A percentile compares a stretch with the other conserved stretches of the same genome.
phyloP scores from a whole-genome alignment of 768 basidiomycete species.

The Amanita inopinata region DNA sequence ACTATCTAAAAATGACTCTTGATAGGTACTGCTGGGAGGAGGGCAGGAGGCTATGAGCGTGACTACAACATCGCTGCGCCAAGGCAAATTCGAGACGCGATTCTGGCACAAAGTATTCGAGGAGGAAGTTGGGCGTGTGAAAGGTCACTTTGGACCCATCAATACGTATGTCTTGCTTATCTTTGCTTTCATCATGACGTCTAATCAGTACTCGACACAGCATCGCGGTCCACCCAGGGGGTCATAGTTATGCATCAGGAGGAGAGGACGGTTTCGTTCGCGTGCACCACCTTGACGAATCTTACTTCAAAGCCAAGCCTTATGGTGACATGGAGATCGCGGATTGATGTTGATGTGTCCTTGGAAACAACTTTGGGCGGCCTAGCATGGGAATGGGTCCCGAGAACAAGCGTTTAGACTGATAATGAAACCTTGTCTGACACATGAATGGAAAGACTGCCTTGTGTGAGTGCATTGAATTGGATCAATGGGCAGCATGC shows the following conservation, averaged over 20 bases:
- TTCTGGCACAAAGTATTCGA: slow-evolving; percentile 98
- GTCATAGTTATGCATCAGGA: slow-evolving; percentile 85
- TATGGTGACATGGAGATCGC: slow-evolving; percentile 79
- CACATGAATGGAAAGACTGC: too few relatives aligned
- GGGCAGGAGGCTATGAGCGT: slow-evolving; percentile 98
- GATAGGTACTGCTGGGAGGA: slow-evolving; percentile 81
- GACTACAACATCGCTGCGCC: slow-evolving; percentile 86
- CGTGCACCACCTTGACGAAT: slow-evolving; percentile 90
- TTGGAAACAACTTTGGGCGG: too few relatives aligned
- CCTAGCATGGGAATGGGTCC: too few relatives aligned
- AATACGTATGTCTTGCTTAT: slow-evolving; percentile 73
- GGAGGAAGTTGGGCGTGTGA: slow-evolving; percentile 94
- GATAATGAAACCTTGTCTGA: too few relatives aligned
- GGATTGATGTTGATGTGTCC: slow-evolving; percentile 25
- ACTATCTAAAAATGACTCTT: not conserved
- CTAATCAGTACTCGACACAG: slow-evolving; percentile 29
- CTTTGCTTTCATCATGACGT: not conserved
- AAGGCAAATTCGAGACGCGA: slow-evolving; percentile 96
- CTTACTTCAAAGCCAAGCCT: slow-evolving; percentile 84
- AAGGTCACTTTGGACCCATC: slow-evolving; percentile 94
- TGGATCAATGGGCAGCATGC: too few relatives aligned
- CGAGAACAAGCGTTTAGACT: too few relatives aligned
- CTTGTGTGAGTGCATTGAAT: too few relatives aligned
- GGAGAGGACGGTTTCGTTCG: slow-evolving; percentile 95
- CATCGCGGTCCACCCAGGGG: slow-evolving; percentile 86